These are phyloP conservation scores for Aspergillus sclerotiicarbonarius DNA, from an alignment of 495 filamentous ascomycete genomes.

Conservation along the genomic window DNA sequence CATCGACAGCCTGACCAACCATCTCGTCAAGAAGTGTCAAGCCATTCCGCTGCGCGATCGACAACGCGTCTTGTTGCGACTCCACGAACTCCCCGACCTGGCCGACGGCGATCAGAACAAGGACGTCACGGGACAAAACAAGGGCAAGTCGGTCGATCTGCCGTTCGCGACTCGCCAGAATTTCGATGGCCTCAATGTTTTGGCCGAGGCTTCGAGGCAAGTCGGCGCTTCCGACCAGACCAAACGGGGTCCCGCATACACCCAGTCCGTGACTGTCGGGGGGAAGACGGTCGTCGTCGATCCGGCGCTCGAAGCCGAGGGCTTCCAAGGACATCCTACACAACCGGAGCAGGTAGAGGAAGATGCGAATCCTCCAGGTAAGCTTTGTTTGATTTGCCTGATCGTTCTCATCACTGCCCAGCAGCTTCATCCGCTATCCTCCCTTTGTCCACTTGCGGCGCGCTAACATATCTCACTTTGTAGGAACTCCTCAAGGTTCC, in stretches of 20 bases:
- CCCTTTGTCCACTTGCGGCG: constrained; percentile 1
- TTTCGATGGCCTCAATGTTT: constrained; percentile 73
- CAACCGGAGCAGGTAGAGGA: constrained; percentile 29
- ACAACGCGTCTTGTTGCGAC: constrained; percentile 60
- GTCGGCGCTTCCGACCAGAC: constrained; percentile 51
- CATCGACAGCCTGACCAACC: constrained; percentile 72
- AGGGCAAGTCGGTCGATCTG: constrained; percentile 39
- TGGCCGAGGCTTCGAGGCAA: constrained; percentile 80
- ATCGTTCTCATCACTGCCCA: constrained; percentile 3
- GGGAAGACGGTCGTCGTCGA: constrained; percentile 50
- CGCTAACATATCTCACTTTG: constrained; percentile 20
- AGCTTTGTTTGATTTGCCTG: constrained; percentile 5
- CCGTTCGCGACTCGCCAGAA: constrained; percentile 49
- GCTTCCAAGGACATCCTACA: constrained; percentile 37
- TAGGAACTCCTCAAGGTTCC: constrained; percentile 33
- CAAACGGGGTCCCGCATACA: constrained; percentile 42
- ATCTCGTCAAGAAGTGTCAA: constrained; percentile 79
- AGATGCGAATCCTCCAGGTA: constrained; percentile 29
- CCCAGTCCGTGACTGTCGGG: constrained; percentile 47
- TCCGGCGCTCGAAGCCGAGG: constrained; percentile 46
- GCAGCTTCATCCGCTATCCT: constrained; percentile 2
- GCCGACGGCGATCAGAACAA: constrained; percentile 39
- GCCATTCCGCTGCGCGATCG: constrained; percentile 66
- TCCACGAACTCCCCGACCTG: constrained; percentile 48
- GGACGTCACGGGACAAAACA: constrained; percentile 37